Percentiles rank a stretch among this genome's conserved stretches.
Conservation (phyloP, 306 rosid species). For the Prinsepia uniflora region DNA sequence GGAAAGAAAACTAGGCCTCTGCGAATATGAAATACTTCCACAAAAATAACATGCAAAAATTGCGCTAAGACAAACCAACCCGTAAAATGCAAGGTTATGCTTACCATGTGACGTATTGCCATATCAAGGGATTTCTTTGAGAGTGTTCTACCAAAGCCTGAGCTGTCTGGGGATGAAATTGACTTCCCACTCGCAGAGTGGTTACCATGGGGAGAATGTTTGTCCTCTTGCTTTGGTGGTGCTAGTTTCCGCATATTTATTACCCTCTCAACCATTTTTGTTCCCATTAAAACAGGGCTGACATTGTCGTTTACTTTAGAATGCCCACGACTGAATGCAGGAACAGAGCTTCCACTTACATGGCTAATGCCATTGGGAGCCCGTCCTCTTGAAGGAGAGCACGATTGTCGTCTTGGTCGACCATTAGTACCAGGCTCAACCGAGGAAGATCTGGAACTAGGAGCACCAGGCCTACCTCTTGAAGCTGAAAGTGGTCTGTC, state of each 20-base stretch:
- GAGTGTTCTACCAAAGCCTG: slow-evolving; percentile 89
- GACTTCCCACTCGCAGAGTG: slow-evolving; percentile 59
- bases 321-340: slow-evolving; percentile 66
- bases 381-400: slow-evolving; percentile 97
- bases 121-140: slow-evolving; percentile 96
- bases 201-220: slow-evolving; percentile 68
- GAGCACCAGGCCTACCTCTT: slow-evolving; percentile 97
- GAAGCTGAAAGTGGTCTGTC: slow-evolving; percentile 80
- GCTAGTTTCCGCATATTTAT: slow-evolving; percentile 84
- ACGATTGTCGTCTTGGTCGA: slow-evolving; percentile 83
- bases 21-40: background rate
- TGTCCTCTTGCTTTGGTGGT: slow-evolving; percentile 85
- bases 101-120: slow-evolving; percentile 97
- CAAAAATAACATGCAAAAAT: background rate
- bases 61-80: slow-evolving; percentile 4
- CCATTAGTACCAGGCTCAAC: slow-evolving; percentile 69
- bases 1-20: background rate
- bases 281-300: slow-evolving; percentile 78
- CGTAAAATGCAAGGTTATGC: slow-evolving; percentile 16
- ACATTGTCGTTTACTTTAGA: slow-evolving; percentile 72
- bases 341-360: slow-evolving; percentile 80
- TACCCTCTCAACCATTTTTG: slow-evolving; percentile 92
- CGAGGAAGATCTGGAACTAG: slow-evolving; percentile 81
- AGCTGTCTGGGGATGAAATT: slow-evolving; percentile 78
- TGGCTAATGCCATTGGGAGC: slow-evolving; percentile 56